Base-by-base conservation (phyloP, 1,284 basidiomycete species). In the Sporisorium scitamineum region DNA sequence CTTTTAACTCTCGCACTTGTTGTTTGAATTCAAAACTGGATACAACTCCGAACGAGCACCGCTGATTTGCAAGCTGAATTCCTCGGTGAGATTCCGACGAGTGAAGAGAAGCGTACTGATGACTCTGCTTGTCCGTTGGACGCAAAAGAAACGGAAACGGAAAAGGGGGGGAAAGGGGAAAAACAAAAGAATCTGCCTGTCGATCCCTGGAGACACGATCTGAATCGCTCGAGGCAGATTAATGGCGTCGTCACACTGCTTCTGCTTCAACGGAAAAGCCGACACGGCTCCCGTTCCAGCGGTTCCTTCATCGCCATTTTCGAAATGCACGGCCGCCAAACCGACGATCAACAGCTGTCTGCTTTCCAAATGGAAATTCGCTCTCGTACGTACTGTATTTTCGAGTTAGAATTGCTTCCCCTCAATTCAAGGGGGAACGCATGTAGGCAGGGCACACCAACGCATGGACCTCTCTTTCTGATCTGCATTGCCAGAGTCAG, bases 221-320 rank as follows among this genome's bases (percentile, higher is more conserved):
- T 29, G 63, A 41, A 66, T 60, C 64, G 53, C 32, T 16, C 24
- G 39, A 26, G 26, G 53, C 57, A 60, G 57, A 60, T 27, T 10
- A 22, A 61, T 61, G 58, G 11, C 65, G 65, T 67, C 65, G 65
- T 67, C 65, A 67, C 54, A 13, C n/a, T 61, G 54, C 59, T 27
- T 61, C 22, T n/a, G n/a, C n/a, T 44, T 39, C 11, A 16, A 9
- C 5, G 24, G 24, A 11, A 45, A 22, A 45, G 34, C 34, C 34
- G 11, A 34, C 34, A 13, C 34, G 34, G 34, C 18, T 39, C n/a
- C 39, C 20, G 39, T n/a, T 41, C 39, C 3, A 41, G 16, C 20
- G 39, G 39, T n/a, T 41, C 9, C 10, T n/a, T n/a, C 20, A 6
- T 41, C 37, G 37, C 37, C 13, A 39, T 13, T 24, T 3, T 2